phyloP scores from a whole-genome alignment of 345 rosid species.

The Carallia brachiata region DNA sequence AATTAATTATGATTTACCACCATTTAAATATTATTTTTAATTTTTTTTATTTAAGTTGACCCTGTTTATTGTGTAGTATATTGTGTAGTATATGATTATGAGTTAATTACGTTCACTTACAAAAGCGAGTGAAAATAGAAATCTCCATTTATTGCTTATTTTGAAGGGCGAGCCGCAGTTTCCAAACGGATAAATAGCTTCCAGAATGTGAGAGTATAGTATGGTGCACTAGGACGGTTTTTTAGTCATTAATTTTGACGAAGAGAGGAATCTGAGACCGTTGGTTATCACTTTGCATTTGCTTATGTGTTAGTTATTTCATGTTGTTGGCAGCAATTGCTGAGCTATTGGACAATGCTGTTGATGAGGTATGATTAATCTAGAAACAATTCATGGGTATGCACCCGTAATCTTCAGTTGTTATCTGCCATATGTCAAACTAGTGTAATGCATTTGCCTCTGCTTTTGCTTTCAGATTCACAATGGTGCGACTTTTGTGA shows the following conservation, averaged over 20 bases:
- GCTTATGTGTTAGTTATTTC: neutral
- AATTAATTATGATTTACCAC: too few relatives aligned
- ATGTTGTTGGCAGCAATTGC: conserved; percentile 79
- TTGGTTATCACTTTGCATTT: neutral
- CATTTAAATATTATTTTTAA: neutral
- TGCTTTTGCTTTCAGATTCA: conserved; percentile 45
- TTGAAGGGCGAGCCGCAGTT: neutral
- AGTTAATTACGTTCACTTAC: too few relatives aligned
- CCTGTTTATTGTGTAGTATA: too few relatives aligned
- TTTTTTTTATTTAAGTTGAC: too few relatives aligned
- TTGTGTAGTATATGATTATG: too few relatives aligned
- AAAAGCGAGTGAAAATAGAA: too few relatives aligned
- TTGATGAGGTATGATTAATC: conserved; percentile 66
- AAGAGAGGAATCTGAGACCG: neutral
- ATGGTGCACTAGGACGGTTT: neutral
- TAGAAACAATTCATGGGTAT: neutral
- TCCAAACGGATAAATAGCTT: neutral
- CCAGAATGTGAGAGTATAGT: neutral
- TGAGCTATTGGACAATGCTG: conserved; percentile 92
- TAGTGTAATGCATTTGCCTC: too few relatives aligned
- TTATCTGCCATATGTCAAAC: too few relatives aligned
- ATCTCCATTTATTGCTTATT: neutral
- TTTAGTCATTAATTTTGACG: neutral
- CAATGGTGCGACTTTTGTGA: conserved; percentile 80
- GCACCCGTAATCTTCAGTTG: too few relatives aligned